These are phyloP conservation scores for Neckera pumila DNA, from an alignment of 225 moss, liverwort and hornwort genomes.

Conservation along the genomic window DNA sequence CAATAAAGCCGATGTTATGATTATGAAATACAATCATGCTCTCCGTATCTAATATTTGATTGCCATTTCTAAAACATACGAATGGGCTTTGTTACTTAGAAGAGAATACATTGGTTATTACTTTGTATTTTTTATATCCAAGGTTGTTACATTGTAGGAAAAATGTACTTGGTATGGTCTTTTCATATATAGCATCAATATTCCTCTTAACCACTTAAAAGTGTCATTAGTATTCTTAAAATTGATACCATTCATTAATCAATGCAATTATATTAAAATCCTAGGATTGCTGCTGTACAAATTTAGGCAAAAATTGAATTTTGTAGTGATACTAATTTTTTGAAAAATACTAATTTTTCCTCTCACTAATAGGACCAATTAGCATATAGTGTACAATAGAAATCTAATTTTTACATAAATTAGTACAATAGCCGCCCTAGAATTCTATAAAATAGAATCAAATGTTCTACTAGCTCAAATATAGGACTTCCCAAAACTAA, in stretches of 20 bases:
- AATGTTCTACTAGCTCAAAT: too few relatives aligned
- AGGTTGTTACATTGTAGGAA: neutral
- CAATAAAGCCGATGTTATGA: neutral
- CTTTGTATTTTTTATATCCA: neutral
- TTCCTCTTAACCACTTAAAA: neutral
- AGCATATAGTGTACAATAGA: too few relatives aligned
- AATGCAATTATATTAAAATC: neutral
- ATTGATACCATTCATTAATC: neutral
- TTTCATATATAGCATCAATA: neutral
- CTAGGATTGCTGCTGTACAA: too few relatives aligned
- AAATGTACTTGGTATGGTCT: neutral
- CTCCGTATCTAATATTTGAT: neutral
- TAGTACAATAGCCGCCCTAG: too few relatives aligned
- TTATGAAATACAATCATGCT: neutral
- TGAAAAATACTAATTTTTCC: too few relatives aligned
- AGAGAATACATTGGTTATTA: too few relatives aligned
- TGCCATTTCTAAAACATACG: neutral
- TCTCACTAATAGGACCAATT: too few relatives aligned
- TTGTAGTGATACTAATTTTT: too few relatives aligned
- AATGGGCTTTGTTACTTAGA: neutral
- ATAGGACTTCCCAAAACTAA: too few relatives aligned
- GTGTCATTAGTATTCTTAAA: neutral
- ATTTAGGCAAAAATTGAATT: too few relatives aligned
- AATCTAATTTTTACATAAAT: too few relatives aligned
- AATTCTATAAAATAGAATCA: too few relatives aligned